Evolutionary conservation across 75 land plant genomes (phyloP).

Genomic region (Pinus taeda): DNA sequence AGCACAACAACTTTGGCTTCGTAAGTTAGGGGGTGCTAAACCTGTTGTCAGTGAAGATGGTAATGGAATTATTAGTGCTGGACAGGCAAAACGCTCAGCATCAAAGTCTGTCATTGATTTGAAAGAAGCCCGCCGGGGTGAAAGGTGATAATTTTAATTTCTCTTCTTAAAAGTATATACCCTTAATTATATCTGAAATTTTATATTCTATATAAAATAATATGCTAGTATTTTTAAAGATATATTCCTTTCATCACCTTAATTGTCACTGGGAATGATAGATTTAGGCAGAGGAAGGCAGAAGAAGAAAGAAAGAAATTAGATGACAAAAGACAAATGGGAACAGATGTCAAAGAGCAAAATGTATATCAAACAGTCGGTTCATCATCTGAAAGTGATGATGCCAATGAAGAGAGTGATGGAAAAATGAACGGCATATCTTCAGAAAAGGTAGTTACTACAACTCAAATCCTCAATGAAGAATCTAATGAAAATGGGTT

Average conservation of each 20-base stretch:
- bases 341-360: constrained; percentile 23
- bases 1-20: constrained; percentile 91
- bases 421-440: constrained; percentile 20
- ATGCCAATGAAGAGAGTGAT: constrained; percentile 37
- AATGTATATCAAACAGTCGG: constrained; percentile 14
- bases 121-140: constrained; percentile 52
- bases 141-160: constrained; percentile 44
- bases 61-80: constrained; percentile 85
- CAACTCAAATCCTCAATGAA: background rate
- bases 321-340: constrained; percentile 29
- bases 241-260: background rate
- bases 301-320: constrained; percentile 68
- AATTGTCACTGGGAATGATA: constrained; percentile 17
- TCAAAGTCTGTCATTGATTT: constrained; percentile 22
- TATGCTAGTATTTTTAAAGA: background rate
- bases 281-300: constrained; percentile 72
- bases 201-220: constrained; percentile 3
- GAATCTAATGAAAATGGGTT: background rate
- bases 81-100: constrained; percentile 79
- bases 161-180: background rate
- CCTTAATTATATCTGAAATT: background rate
- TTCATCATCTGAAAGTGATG: constrained; percentile 52
- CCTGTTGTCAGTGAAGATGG: constrained; percentile 69
- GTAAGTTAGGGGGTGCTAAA: constrained; percentile 89
- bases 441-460: constrained; percentile 12